Conservation (phyloP, 2,329 filamentous ascomycete species). For the Triangularia verruculosa region DNA sequence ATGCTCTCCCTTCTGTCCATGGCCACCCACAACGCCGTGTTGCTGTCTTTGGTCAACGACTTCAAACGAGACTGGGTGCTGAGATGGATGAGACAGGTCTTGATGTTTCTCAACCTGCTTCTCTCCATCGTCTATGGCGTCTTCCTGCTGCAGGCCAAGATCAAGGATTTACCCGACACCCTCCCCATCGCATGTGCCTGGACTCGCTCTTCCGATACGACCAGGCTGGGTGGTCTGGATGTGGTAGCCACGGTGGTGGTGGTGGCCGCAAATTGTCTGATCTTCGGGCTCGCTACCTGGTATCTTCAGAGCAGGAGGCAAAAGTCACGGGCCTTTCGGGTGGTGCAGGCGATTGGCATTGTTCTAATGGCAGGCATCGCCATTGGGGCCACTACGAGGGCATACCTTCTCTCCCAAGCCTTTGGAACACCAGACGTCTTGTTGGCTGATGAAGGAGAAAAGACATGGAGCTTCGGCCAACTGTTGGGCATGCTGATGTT, state of each 20-base stretch:
- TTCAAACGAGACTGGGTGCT: slow-evolving; percentile 66
- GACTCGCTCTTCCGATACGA: slow-evolving; percentile 36
- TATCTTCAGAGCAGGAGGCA: slow-evolving; percentile 58
- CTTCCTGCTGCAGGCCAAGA: slow-evolving; percentile 55
- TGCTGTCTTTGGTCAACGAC: slow-evolving; percentile 63
- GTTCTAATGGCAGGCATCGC: slow-evolving; percentile 56
- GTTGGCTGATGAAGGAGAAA: slow-evolving; percentile 52
- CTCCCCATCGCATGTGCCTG: slow-evolving; percentile 62
- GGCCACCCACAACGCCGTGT: slow-evolving; percentile 62
- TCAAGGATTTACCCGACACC: slow-evolving; percentile 45
- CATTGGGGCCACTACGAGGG: slow-evolving; percentile 51
- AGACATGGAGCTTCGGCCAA: slow-evolving; percentile 61
- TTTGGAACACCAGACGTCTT: slow-evolving; percentile 53
- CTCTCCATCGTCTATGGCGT: slow-evolving; percentile 56
- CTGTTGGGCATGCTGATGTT: slow-evolving; percentile 58
- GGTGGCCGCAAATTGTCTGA: slow-evolving; percentile 55
- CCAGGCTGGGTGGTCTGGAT: slow-evolving; percentile 41
- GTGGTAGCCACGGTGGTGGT: slow-evolving; percentile 60
- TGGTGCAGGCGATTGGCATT: slow-evolving; percentile 52
- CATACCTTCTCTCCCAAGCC: slow-evolving; percentile 57
- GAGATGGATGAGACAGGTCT: slow-evolving; percentile 61
- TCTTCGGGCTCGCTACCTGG: slow-evolving; percentile 61
- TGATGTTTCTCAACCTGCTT: slow-evolving; percentile 64
- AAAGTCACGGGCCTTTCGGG: slow-evolving; percentile 47
- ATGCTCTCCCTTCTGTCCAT: slow-evolving; percentile 63